Conservation (phyloP, 1,139 yeast genomes). For the Diutina sp. region DNA sequence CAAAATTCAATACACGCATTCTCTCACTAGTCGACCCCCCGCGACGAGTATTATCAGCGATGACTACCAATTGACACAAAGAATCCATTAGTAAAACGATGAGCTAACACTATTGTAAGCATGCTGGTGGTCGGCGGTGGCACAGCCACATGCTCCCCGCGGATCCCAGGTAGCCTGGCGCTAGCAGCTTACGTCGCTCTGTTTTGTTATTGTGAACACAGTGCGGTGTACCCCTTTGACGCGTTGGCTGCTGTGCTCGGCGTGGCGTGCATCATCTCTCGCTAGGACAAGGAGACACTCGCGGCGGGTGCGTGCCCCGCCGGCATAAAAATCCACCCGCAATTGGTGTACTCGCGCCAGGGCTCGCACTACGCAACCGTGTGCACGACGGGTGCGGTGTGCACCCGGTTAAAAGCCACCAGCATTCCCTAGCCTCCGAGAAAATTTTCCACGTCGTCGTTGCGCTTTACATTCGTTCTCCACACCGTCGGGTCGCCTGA, state of each 20-base stretch:
- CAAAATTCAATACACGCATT: neutral
- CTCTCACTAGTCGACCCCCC: neutral
- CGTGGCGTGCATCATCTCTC: neutral
- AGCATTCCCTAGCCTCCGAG: neutral
- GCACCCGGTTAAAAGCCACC: neutral
- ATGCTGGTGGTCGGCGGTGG: no score
- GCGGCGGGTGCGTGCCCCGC: neutral
- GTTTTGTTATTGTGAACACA: neutral
- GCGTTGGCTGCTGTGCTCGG: neutral
- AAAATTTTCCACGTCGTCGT: neutral
- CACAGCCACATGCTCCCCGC: no score
- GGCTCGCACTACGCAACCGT: neutral
- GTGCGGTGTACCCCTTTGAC: neutral
- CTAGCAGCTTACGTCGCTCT: no score
- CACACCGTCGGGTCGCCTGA: neutral
- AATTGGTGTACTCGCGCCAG: neutral
- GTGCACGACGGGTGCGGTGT: neutral
- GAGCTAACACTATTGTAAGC: no score
- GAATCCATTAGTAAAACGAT: no score
- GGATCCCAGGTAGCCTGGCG: no score
- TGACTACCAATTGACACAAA: no score
- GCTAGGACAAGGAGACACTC: neutral
- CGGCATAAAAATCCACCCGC: neutral
- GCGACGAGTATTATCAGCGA: neutral
- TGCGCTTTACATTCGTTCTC: neutral